Percentiles rank a stretch among this genome's conserved stretches.
Evolutionary conservation across 2,329 filamentous ascomycete species (phyloP).

Genomic region (Beauveria sp.): DNA sequence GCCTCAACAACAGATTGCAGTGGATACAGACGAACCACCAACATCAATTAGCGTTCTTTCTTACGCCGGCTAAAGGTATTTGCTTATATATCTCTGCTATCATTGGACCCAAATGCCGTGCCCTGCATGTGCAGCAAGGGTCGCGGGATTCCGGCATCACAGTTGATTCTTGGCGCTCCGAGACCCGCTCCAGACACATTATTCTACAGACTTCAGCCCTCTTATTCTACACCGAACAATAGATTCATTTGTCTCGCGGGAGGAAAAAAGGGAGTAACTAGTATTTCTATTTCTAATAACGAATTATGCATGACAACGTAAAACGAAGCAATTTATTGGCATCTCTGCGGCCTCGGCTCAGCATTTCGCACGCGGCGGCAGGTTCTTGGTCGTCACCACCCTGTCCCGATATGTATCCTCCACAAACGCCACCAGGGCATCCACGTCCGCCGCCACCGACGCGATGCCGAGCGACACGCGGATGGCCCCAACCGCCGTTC

Average conservation of each 20-base stretch:
- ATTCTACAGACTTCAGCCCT: no score
- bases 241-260: neutral
- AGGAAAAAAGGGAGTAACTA: neutral
- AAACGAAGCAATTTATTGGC: neutral
- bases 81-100: neutral
- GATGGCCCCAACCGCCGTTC: slow-evolving; percentile 24
- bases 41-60: neutral
- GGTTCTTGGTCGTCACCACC: neutral
- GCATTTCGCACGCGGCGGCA: slow-evolving; percentile 11
- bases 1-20: neutral
- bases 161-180: neutral
- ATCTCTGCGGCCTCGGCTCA: neutral
- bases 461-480: slow-evolving; percentile 32
- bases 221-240: neutral
- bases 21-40: neutral
- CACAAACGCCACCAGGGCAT: slow-evolving; percentile 28
- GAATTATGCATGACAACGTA: neutral
- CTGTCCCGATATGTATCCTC: slow-evolving; percentile 26
- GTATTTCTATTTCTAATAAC: neutral
- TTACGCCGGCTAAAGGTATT: neutral
- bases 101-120: neutral
- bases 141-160: neutral
- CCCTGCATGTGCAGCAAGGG: neutral
- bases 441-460: slow-evolving; percentile 27
- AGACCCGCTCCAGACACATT: neutral